Conservation (phyloP, 345 rosid genomes). For the Salix dunnii region DNA sequence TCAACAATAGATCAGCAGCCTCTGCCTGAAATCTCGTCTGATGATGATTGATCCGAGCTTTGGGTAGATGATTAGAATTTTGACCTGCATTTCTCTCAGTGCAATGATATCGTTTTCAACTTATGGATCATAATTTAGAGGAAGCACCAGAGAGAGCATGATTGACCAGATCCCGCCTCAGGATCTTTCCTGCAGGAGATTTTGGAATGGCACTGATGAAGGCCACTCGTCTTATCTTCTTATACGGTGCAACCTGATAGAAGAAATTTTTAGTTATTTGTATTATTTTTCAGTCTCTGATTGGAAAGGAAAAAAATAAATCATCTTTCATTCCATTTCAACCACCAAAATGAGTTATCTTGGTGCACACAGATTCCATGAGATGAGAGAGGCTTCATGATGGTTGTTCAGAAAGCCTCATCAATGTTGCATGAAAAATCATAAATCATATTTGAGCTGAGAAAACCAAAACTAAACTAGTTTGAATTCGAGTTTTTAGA, state of each 20-base stretch:
- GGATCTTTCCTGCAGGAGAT: slow-evolving; percentile 71
- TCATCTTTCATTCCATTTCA: no score
- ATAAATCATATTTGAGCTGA: no score
- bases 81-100: neutral
- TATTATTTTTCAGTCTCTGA: no score
- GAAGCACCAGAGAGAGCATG: slow-evolving; percentile 35
- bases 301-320: no score
- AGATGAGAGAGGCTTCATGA: no score
- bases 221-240: slow-evolving; percentile 78
- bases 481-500: no score
- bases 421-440: no score
- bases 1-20: neutral
- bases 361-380: no score
- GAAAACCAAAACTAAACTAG: no score
- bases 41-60: neutral
- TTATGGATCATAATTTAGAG: slow-evolving; percentile 37
- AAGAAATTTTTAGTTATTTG: neutral
- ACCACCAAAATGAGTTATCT: no score
- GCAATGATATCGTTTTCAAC: neutral
- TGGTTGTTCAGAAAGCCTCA: no score
- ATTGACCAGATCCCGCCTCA: slow-evolving; percentile 62
- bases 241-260: slow-evolving; percentile 81
- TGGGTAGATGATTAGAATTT: neutral
- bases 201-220: slow-evolving; percentile 69
- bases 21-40: neutral